These are phyloP conservation scores for Brassica nigra DNA, from an alignment of 345 rosid genomes.

Conservation along the genomic window DNA sequence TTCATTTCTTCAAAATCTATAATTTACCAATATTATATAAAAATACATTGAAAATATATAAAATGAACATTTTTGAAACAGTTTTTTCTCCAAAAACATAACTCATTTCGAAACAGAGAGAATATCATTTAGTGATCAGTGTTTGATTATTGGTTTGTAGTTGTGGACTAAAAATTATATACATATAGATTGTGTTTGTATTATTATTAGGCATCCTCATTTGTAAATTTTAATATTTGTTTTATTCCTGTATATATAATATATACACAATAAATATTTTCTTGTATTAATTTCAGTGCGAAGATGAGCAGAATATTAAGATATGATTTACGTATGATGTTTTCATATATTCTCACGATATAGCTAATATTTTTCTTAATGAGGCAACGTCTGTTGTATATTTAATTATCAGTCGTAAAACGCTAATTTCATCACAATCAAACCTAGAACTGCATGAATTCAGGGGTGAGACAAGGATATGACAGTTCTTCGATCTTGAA, in stretches of 20 bases:
- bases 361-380: not conserved
- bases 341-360: not conserved
- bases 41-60: too few species aligned
- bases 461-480: constrained; percentile 31
- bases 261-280: not conserved
- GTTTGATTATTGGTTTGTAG: too few species aligned
- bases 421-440: not conserved
- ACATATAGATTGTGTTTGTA: not conserved
- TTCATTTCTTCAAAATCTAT: too few species aligned
- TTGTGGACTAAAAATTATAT: too few species aligned
- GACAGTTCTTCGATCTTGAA: constrained; percentile 20
- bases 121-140: too few species aligned
- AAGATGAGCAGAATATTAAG: not conserved
- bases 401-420: not conserved
- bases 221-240: not conserved
- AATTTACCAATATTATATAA: too few species aligned
- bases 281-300: not conserved
- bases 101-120: too few species aligned
- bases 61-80: too few species aligned
- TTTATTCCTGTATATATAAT: not conserved
- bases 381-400: not conserved
- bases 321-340: not conserved
- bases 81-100: too few species aligned
- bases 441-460: not conserved
- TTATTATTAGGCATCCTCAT: not conserved